phyloP scores from a whole-genome alignment of 768 basidiomycete species.

The Paxillus rubicundulus region DNA sequence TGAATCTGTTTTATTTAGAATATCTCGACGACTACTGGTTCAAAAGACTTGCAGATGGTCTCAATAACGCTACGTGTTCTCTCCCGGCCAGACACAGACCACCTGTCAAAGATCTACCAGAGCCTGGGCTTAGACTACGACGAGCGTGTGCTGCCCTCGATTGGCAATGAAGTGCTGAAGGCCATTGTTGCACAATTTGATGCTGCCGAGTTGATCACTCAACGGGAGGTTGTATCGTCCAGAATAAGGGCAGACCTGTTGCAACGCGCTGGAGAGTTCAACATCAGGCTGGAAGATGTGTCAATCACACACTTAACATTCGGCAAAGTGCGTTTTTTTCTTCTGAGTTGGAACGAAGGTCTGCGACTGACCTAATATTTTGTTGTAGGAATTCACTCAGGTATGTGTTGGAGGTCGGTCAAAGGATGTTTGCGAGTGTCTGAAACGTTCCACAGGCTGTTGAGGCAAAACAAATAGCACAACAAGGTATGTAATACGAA shows the following conservation, averaged over 20 bases:
- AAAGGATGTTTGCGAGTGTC: background rate
- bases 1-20: conserved; percentile 52
- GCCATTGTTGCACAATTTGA: conserved; percentile 98
- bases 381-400: conserved; percentile 80
- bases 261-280: conserved; percentile 93
- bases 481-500: conserved; percentile 68
- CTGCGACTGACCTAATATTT: conserved; percentile 7
- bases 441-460: conserved; percentile 59
- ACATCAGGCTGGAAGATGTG: conserved; percentile 94
- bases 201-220: conserved; percentile 94
- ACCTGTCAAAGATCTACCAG: conserved; percentile 93
- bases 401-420: conserved; percentile 22
- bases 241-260: conserved; percentile 90
- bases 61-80: conserved; percentile 95
- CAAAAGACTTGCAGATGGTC: conserved; percentile 98
- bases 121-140: conserved; percentile 94
- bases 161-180: conserved; percentile 97
- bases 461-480: conserved; percentile 99
- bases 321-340: conserved; percentile 57
- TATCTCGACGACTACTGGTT: conserved; percentile 98
- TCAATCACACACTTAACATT: conserved; percentile 92
- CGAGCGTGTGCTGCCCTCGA: conserved; percentile 94
- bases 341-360: background rate
- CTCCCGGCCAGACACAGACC: conserved; percentile 85
- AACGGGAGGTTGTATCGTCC: conserved; percentile 94